Percentiles rank a stretch among this genome's conserved stretches.
phyloP scores from a whole-genome alignment of 805 yeast genomes.

The Pichia cabralensis region DNA sequence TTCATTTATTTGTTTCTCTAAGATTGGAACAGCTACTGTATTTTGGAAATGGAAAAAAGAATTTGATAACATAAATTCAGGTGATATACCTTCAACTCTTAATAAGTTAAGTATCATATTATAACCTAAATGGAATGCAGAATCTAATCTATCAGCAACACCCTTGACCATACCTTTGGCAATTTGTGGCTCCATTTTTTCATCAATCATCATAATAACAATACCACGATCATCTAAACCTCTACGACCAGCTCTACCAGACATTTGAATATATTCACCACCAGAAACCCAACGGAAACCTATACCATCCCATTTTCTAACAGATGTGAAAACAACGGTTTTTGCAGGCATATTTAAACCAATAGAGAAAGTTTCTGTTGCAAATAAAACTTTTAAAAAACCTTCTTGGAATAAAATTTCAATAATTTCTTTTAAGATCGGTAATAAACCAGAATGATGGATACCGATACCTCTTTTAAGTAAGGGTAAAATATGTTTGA shows the following conservation, averaged over 20 bases:
- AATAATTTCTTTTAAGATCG: constrained; percentile 87
- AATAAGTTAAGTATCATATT: constrained; percentile 92
- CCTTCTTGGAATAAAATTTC: constrained; percentile 98
- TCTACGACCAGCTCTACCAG: constrained; percentile 99
- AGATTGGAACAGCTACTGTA: constrained; percentile 76
- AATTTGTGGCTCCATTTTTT: constrained; percentile 98
- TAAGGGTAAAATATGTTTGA: constrained; percentile 81
- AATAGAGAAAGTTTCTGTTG: constrained; percentile 96
- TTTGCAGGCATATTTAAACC: constrained; percentile 99
- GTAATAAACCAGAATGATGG: constrained; percentile 90
- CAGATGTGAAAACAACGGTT: constrained; percentile 95
- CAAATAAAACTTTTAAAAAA: constrained; percentile 83
- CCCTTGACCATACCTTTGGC: constrained; percentile 99
- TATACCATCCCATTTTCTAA: constrained; percentile 96
- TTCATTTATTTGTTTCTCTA: constrained; percentile 58
- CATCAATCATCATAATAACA: constrained; percentile 98
- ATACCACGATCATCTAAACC: constrained; percentile 99
- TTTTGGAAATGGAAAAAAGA: constrained; percentile 95
- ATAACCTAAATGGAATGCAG: constrained; percentile 95
- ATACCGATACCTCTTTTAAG: constrained; percentile 94
- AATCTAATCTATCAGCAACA: constrained; percentile 93
- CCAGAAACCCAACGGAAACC: constrained; percentile 99
- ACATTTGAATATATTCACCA: constrained; percentile 99
- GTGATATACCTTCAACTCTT: constrained; percentile 97
- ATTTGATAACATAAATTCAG: constrained; percentile 91